phyloP scores from a whole-genome alignment of 2,329 filamentous ascomycete genomes.

The Aureobasidium musti region DNA sequence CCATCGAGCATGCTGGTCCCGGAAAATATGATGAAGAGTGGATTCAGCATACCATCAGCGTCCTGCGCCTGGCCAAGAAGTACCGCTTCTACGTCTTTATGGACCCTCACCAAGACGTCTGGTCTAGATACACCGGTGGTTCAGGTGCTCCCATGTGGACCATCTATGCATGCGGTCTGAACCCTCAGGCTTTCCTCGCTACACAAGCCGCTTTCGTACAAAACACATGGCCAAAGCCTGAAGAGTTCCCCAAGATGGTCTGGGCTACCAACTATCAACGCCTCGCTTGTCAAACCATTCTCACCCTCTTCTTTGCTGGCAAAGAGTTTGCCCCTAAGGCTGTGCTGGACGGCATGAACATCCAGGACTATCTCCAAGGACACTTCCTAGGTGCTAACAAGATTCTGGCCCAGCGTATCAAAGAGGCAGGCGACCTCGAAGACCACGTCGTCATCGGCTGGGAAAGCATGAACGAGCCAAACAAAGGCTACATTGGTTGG shows the following conservation, averaged over 20 bases:
- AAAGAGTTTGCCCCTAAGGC: slow-evolving; percentile 93
- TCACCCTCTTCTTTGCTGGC: slow-evolving; percentile 91
- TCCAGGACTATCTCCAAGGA: slow-evolving; percentile 88
- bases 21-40: slow-evolving; percentile 92
- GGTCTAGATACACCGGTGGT: slow-evolving; percentile 91
- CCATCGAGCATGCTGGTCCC: slow-evolving; percentile 90
- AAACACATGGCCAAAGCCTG: slow-evolving; percentile 84
- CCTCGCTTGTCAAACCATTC: slow-evolving; percentile 83
- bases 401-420: slow-evolving; percentile 79
- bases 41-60: slow-evolving; percentile 84
- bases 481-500: slow-evolving; percentile 81
- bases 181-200: slow-evolving; percentile 78
- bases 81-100: slow-evolving; percentile 98
- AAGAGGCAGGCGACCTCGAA: slow-evolving; percentile 86
- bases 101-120: slow-evolving; percentile 99
- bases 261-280: slow-evolving; percentile 98
- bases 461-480: slow-evolving; percentile 96
- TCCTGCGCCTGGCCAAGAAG: slow-evolving; percentile 78
- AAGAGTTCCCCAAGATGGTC: slow-evolving; percentile 95
- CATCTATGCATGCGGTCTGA: slow-evolving; percentile 86
- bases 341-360: slow-evolving; percentile 90
- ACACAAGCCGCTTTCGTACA: slow-evolving; percentile 94
- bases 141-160: slow-evolving; percentile 99
- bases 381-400: slow-evolving; percentile 81
- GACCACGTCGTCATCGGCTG: slow-evolving; percentile 88